Base-by-base conservation (phyloP, 116 monocot genomes). In the Phalaenopsis hybrid region DNA sequence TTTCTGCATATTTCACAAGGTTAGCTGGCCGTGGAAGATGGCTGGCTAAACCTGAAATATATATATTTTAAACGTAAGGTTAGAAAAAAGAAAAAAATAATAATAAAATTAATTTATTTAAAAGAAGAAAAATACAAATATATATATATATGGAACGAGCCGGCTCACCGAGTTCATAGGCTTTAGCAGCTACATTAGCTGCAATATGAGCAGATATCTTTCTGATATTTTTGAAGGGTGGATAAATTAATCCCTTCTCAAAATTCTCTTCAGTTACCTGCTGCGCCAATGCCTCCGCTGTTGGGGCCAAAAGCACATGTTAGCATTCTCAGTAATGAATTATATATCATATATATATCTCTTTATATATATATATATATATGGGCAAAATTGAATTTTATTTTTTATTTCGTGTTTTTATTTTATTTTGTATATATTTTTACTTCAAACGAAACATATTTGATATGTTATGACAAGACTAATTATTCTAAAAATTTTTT, bases 161-260 rank as follows among this genome's bases (percentile, higher is more conserved):
- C 52, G 74, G 44, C 83, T 34, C 57, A 96, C 96, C 96, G 17
- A 92, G 91, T 18, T 97, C 96, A 49, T 97, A 97, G 17, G 83
- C 94, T 85, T 94, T 97, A 7, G 92, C 89, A 74, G 96, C 96
- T 10, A 97, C 96, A 57, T 79, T 89, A 45, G 96, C 92, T 41
- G 96, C 96, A 73, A 97, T 94, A 3, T 88, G 79, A 7, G 96
- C 92, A 61, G 96, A 97, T 83, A 97, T 97, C 83, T 91, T 91
- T 79, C 96, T 86, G 81, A 97, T 94, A 18, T 84, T 88, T 61
- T 82, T 86, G 80, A 97, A 94, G 31, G 92, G 91, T 17, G 96
- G 96, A 80, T 92, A 97, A 81, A 97, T 94, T 63, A 92, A 75
- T 15, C 94, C 91, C 6, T 88, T 91, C 8, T 86, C 82, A 33